Evolutionary conservation across 2,329 filamentous ascomycete genomes (phyloP), one percentile per base, ranked within the genome.

Genomic region (Macrophomina pseudophaseolina): DNA sequence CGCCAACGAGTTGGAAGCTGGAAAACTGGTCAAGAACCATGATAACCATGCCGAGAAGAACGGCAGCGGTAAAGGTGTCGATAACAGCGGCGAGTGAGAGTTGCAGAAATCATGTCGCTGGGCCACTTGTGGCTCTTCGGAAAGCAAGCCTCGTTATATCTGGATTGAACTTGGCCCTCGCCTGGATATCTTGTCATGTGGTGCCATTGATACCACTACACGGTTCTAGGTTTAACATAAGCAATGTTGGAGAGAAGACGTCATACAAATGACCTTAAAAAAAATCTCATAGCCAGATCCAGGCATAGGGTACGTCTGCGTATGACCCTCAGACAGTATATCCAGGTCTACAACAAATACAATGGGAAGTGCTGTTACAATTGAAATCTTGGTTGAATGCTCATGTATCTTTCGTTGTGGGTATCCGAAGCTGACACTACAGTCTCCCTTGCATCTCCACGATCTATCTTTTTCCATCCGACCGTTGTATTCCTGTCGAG

Each of bases 1-100:
- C 72, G 82, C 82, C n/a, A 77, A 78, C 8, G 83, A 82, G 80
- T 69, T 84, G 58, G 80, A 81, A 71, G 28, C 51, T 16, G 63
- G 63, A 18, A 52, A 44, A 7, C 30, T 66, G 14, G 64, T 38
- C 44, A 60, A 66, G 44, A 14, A 59, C 4, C 12, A 60, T n/a
- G 54, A 66, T 8, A 23, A 44, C 23, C 12, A 48, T 33, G 14
- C n/a, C 33, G 6, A 46, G 16, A 48, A 42, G 44, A 51, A 38
- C 12, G 42, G 12, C 42, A n/a, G 16, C n/a, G 33, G 18, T 38
- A 38, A 40, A n/a, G 23, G 52, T 30, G 18, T 9, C 32, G 28
- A 53, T n/a, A 32, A 54, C 42, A 14, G 42, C 12, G 42, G n/a
- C 18, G 35, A 32, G n/a, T 33, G 23, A 23, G 23, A 23, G 3